Evolutionary conservation across 192 early-diverging fungal genomes (phyloP).

Genomic region (Jimgerdemannia flammicorona): DNA sequence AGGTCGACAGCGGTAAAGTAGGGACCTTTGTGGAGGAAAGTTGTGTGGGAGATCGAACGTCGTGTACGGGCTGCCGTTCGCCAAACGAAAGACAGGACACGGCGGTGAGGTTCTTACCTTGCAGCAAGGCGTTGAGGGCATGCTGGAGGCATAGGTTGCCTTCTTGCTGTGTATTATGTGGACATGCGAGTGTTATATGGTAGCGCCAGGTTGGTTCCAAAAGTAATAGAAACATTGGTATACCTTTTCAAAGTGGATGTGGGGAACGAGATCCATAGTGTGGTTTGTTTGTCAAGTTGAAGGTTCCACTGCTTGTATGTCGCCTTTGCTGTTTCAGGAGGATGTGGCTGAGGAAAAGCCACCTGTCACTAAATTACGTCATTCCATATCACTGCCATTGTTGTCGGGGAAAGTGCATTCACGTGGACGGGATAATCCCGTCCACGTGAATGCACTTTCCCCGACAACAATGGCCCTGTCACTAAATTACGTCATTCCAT

Average conservation of each 20-base stretch:
- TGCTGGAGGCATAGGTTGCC: conserved; percentile 81
- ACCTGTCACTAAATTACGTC: too few relatives aligned
- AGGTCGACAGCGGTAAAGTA: conserved; percentile 79
- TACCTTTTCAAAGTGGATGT: conserved; percentile 33
- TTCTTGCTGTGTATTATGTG: conserved; percentile 58
- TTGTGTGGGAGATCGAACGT: not conserved
- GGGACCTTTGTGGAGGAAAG: conserved; percentile 25
- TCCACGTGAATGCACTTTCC: too few relatives aligned
- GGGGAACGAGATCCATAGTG: not conserved
- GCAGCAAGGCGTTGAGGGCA: conserved; percentile 72
- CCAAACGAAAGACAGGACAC: not conserved
- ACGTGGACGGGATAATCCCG: too few relatives aligned
- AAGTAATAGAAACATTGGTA: not conserved
- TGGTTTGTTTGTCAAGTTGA: too few relatives aligned
- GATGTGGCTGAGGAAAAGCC: too few relatives aligned
- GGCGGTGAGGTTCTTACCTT: conserved; percentile 35
- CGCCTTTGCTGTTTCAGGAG: too few relatives aligned
- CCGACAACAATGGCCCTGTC: too few relatives aligned
- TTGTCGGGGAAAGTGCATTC: too few relatives aligned
- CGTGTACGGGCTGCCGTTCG: not conserved
- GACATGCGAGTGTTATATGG: not conserved
- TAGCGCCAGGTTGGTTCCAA: not conserved
- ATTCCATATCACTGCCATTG: too few relatives aligned
- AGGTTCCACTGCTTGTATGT: too few relatives aligned
- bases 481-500: too few relatives aligned